Evolutionary conservation across 352 stramenopile species (phyloP), one percentile per base, ranked within the genome.

Genomic region (Globisporangium recalcitrans): DNA sequence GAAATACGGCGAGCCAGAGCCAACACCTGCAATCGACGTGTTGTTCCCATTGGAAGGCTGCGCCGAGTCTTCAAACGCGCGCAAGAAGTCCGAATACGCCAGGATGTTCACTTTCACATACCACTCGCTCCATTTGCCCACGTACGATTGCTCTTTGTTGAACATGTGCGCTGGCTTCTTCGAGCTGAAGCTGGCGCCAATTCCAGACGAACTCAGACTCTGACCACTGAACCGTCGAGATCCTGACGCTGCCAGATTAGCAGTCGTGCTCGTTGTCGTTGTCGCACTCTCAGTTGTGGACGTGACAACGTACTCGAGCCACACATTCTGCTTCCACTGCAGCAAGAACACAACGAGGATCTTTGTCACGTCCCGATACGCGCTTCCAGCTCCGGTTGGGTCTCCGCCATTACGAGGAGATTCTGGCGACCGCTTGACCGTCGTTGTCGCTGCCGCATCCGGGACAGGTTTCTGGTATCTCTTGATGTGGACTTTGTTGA

Each of bases 241-340:
- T 1, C 16, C 38, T 0, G 29, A 44, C 11, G 42, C 42, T 47
- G 26, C 29, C 8, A 42, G n/a, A 26, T 24, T 57, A 22, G 34
- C 40, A 24, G 60, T 14, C 5, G 29, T 40, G 49, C n/a, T 51
- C 22, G 52, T 46, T 36, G 54, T 11, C 14, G 66, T 8, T 24
- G 54, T 40, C 16, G 64, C 47, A n/a, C 66, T 69, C 2, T 89
- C 78, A 13, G 74, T 90, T 1, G 84, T 90, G 19, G 80, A 81
- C 4, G 83, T 81, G 4, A 95, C 75, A 19, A 93, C 84, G 52
- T 96, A 96, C 69, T 96, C 85, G 24, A 96, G 68, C 85, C 87
- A 96, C 42, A 96, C 82, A 58, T 94, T 90, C 44, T 92, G 81
- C 58, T 93, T 94, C 87, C 87, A 96, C 58, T 96, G 74, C 21